Conservation (phyloP, 1,284 basidiomycete species). For the Melampsora americana region DNA sequence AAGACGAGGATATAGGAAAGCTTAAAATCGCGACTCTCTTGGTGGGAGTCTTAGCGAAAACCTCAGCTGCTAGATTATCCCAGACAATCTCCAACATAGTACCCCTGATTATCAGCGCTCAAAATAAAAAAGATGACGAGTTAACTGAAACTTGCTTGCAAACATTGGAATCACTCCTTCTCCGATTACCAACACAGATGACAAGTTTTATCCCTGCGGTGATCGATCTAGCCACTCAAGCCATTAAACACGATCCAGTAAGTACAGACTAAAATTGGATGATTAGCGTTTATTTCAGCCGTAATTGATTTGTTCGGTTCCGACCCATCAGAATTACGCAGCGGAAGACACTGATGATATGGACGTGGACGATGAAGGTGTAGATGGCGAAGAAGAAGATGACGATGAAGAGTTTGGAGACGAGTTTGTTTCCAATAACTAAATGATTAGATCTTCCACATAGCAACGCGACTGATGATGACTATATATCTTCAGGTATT, state of each 20-base stretch:
- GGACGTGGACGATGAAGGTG: constrained; percentile 66
- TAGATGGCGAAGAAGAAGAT: constrained; percentile 58
- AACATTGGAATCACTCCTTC: constrained; percentile 77
- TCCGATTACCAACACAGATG: constrained; percentile 78
- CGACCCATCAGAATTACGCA: constrained; percentile 69
- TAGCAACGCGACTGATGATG: neutral
- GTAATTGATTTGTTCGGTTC: neutral
- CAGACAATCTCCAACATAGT: constrained; percentile 61
- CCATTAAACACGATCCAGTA: constrained; percentile 91
- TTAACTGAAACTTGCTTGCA: constrained; percentile 70
- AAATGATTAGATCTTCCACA: neutral
- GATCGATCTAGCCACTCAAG: constrained; percentile 67
- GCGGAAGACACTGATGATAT: constrained; percentile 71
- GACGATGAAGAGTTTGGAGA: constrained; percentile 75
- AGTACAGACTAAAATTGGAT: constrained; percentile 51
- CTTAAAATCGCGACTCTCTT: constrained; percentile 32
- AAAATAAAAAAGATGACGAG: constrained; percentile 72
- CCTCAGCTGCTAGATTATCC: constrained; percentile 52
- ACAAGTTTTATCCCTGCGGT: constrained; percentile 69
- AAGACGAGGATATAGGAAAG: constrained; percentile 44
- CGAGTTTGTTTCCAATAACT: constrained; percentile 58
- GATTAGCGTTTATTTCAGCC: neutral
- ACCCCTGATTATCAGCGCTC: constrained; percentile 67
- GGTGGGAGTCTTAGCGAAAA: constrained; percentile 31
- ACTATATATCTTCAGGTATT: constrained; percentile 63